Evolutionary conservation across 2,329 filamentous ascomycete genomes (phyloP).

Genomic region (Arthrobotrys musiformis): DNA sequence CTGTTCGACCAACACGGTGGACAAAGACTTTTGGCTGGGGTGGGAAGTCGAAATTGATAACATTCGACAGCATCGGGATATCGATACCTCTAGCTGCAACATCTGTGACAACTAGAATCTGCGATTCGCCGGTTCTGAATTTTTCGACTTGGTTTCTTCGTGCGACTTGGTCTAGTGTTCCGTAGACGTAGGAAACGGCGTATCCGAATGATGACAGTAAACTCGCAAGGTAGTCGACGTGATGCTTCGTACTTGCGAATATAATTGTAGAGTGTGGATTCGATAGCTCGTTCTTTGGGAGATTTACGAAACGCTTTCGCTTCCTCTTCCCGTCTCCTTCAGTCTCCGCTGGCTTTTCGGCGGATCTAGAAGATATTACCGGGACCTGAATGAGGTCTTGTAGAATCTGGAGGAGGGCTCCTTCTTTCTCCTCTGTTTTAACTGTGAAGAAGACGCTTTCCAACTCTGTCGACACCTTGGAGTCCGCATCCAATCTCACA

Average conservation of each 20-base stretch:
- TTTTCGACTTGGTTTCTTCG: constrained; percentile 91
- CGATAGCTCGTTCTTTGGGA: constrained; percentile 64
- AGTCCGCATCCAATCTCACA: constrained; percentile 90
- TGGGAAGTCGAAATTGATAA: constrained; percentile 98
- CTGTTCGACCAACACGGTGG: constrained; percentile 94
- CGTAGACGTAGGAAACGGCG: constrained; percentile 92
- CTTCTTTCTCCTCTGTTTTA: constrained; percentile 93
- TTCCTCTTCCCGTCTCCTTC: constrained; percentile 70
- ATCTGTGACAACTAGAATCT: constrained; percentile 94
- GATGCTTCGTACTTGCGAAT: constrained; percentile 94
- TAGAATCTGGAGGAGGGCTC: constrained; percentile 85
- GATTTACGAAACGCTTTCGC: constrained; percentile 72
- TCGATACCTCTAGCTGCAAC: constrained; percentile 97
- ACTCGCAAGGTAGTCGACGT: constrained; percentile 89
- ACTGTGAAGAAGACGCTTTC: constrained; percentile 94
- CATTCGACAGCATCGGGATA: constrained; percentile 93
- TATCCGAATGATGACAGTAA: constrained; percentile 86
- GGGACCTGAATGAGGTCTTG: constrained; percentile 95
- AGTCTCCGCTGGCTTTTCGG: constrained; percentile 64
- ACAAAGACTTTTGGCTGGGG: constrained; percentile 97
- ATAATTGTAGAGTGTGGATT: constrained; percentile 93
- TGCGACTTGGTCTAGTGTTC: constrained; percentile 91
- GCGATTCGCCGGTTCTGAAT: constrained; percentile 83
- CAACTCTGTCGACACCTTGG: constrained; percentile 95
- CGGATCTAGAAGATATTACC: constrained; percentile 70